Evolutionary conservation across 2,329 filamentous ascomycete species (phyloP).

Genomic region (Ophiocordyceps camponoti-leonardi): DNA sequence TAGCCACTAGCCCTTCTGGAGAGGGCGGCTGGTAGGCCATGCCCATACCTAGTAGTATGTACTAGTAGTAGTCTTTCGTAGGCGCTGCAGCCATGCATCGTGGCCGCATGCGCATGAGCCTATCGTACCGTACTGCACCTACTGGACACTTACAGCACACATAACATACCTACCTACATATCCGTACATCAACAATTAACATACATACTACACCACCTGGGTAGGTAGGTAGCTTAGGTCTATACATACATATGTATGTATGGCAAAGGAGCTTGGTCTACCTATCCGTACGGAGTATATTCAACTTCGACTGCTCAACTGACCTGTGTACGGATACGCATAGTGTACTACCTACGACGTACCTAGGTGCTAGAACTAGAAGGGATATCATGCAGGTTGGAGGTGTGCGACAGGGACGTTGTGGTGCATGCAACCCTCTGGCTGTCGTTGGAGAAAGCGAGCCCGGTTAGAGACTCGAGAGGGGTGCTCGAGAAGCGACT

Average conservation of each 20-base stretch:
- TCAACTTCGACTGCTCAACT: neutral
- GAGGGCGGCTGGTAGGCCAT: too few species aligned
- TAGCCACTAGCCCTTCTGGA: neutral
- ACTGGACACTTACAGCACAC: too few species aligned
- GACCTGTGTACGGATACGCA: too few species aligned
- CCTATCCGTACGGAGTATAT: too few species aligned
- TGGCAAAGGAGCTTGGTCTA: neutral
- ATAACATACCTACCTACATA: neutral
- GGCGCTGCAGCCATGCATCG: neutral
- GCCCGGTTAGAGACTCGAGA: neutral
- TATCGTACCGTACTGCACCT: neutral
- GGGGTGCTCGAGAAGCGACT: neutral
- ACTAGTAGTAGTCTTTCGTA: too few species aligned
- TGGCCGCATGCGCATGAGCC: neutral
- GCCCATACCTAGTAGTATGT: too few species aligned
- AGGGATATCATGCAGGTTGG: too few species aligned
- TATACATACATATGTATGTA: too few species aligned
- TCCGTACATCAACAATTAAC: neutral
- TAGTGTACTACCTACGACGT: too few species aligned
- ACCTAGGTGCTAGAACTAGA: too few species aligned
- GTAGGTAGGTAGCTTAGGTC: too few species aligned
- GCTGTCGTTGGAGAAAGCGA: neutral
- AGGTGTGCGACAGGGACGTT: neutral
- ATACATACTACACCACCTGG: too few species aligned
- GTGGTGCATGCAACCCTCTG: constrained; percentile 1